phyloP scores from a whole-genome alignment of 768 basidiomycete genomes.

The Phylloporus sp. region DNA sequence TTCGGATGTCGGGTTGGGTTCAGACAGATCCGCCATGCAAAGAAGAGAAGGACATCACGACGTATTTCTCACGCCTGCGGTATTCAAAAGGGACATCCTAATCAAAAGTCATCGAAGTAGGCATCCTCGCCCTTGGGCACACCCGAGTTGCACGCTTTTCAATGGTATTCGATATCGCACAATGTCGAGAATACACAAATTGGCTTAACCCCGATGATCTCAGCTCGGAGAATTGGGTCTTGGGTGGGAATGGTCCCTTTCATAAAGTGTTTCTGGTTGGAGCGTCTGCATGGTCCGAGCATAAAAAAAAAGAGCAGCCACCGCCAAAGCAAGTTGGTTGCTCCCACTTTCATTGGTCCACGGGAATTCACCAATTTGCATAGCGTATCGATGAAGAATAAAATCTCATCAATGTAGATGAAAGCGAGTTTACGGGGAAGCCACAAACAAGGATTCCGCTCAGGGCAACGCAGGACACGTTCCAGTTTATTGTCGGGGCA shows the following conservation, averaged over 20 bases:
- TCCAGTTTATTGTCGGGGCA: conserved; percentile 46
- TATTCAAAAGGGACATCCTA: too few species aligned
- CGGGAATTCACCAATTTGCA: not conserved
- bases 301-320: conserved; percentile 1
- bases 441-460: not conserved
- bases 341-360: conserved; percentile 5
- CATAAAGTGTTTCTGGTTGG: conserved; percentile 9
- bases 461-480: not conserved
- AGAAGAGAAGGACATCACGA: not conserved
- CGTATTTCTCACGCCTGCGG: conserved; percentile 21
- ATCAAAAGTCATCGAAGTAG: too few species aligned
- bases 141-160: too few species aligned
- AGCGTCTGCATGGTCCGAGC: conserved; percentile 1
- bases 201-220: not conserved
- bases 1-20: conserved; percentile 14
- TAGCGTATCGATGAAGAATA: not conserved
- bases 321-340: conserved; percentile 4
- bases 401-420: not conserved
- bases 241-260: conserved; percentile 8
- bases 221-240: not conserved
- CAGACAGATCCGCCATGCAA: conserved; percentile 31
- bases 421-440: conserved; percentile 4
- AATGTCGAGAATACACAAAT: not conserved
- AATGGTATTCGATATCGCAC: not conserved
- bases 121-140: too few species aligned